A percentile compares a stretch with the other conserved stretches of the same genome.
Evolutionary conservation across 441 rosid species (phyloP).

Genomic region (Pelargonium fulgidum): DNA sequence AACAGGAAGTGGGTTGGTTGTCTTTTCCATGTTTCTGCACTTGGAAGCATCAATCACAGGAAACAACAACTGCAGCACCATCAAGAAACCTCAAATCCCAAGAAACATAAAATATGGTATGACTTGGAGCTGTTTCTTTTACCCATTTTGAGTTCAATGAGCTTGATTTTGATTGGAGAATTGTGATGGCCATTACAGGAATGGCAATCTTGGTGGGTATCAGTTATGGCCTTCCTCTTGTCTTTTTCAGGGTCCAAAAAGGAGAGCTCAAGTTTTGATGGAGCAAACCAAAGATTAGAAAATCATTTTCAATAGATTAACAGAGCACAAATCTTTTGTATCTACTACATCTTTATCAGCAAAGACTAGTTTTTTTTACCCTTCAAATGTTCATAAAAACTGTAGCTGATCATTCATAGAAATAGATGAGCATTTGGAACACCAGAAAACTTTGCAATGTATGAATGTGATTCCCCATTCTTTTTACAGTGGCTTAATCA

Average conservation of each 20-base stretch:
- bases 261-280: slow-evolving; percentile 46
- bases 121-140: not conserved
- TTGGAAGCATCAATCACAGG: slow-evolving; percentile 25
- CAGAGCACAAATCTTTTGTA: not conserved
- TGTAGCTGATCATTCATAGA: too few species aligned
- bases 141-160: not conserved
- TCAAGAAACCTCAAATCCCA: slow-evolving; percentile 19
- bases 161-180: slow-evolving; percentile 2
- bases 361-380: not conserved
- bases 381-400: not conserved
- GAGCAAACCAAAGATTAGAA: not conserved
- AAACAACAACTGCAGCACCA: not conserved
- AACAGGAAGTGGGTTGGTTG: slow-evolving; percentile 65
- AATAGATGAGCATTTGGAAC: too few species aligned
- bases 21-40: slow-evolving; percentile 60
- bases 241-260: slow-evolving; percentile 40
- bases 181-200: slow-evolving; percentile 28
- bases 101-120: slow-evolving; percentile 41
- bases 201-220: slow-evolving; percentile 42
- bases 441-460: too few species aligned
- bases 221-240: slow-evolving; percentile 49
- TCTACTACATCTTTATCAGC: not conserved
- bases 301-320: not conserved
- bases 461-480: too few species aligned
- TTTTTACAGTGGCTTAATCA: too few species aligned